Conservation (phyloP, 805 yeast species). For the Hagleromyces aurorensis region DNA sequence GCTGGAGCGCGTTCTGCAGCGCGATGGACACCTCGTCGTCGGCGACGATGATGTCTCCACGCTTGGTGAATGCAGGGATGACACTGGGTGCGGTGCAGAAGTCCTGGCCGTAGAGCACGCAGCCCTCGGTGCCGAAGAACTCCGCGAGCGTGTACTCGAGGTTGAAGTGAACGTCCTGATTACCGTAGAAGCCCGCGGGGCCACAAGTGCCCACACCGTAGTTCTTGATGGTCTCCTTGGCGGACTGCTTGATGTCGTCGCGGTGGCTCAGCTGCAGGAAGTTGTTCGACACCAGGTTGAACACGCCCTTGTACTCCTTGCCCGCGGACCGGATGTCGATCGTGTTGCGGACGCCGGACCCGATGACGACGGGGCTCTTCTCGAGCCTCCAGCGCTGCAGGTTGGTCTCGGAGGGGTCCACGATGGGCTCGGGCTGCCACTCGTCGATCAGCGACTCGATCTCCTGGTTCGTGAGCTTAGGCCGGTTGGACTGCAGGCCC, state of each 20-base stretch:
- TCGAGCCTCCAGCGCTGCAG: slow-evolving; percentile 45
- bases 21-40: slow-evolving; percentile 72
- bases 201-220: slow-evolving; percentile 98
- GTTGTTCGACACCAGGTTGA: slow-evolving; percentile 68
- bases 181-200: slow-evolving; percentile 95
- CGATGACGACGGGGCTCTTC: slow-evolving; percentile 55
- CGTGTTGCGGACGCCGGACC: slow-evolving; percentile 38
- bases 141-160: slow-evolving; percentile 67
- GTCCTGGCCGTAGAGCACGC: slow-evolving; percentile 90
- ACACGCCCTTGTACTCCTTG: slow-evolving; percentile 33
- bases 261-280: slow-evolving; percentile 54
- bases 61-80: slow-evolving; percentile 85
- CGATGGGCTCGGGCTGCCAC: slow-evolving; percentile 88
- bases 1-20: slow-evolving; percentile 78
- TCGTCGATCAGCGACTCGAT: slow-evolving; percentile 78
- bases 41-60: slow-evolving; percentile 89
- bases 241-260: slow-evolving; percentile 41
- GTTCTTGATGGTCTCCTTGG: slow-evolving; percentile 48
- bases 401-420: slow-evolving; percentile 39
- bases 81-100: slow-evolving; percentile 80
- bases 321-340: slow-evolving; percentile 25
- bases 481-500: slow-evolving; percentile 66
- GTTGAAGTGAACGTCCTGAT: slow-evolving; percentile 81
- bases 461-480: slow-evolving; percentile 53
- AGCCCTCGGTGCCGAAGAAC: slow-evolving; percentile 68